Conservation (phyloP, 495 filamentous ascomycete genomes). For the Oidiodendron maius region DNA sequence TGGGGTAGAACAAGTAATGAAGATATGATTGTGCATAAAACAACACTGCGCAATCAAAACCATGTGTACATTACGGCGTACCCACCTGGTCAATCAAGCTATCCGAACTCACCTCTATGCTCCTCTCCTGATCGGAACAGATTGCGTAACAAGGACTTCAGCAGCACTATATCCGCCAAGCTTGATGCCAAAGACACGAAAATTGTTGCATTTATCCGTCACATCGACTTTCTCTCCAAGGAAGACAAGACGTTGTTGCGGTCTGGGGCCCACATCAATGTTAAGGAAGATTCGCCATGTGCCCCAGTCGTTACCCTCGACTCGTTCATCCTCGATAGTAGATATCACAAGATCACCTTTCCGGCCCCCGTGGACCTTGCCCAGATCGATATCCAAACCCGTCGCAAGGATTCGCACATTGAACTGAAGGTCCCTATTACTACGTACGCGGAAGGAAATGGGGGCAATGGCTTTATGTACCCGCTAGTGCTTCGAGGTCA, state of each 20-base stretch:
- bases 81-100: not conserved
- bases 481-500: constrained; percentile 17
- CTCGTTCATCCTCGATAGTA: not conserved
- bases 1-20: constrained; percentile 1
- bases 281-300: constrained; percentile 13
- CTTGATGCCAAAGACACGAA: not conserved
- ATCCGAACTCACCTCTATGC: not conserved
- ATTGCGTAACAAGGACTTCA: too few species aligned
- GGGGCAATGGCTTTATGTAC: constrained; percentile 27
- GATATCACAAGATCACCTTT: constrained; percentile 23
- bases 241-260: constrained; percentile 6
- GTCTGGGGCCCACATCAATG: constrained; percentile 16
- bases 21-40: not conserved
- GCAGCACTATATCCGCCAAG: not conserved
- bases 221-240: constrained; percentile 14
- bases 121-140: not conserved
- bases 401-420: constrained; percentile 39
- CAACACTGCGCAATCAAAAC: not conserved
- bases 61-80: constrained; percentile 1
- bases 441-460: not conserved
- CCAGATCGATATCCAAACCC: constrained; percentile 31
- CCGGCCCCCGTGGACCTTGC: constrained; percentile 34
- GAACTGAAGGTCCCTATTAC: constrained; percentile 36
- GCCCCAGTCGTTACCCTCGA: constrained; percentile 15
- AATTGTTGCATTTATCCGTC: constrained; percentile 9